These are phyloP conservation scores for Colletotrichum melonis DNA, from an alignment of 2,329 filamentous ascomycete genomes.

Conservation along the genomic window DNA sequence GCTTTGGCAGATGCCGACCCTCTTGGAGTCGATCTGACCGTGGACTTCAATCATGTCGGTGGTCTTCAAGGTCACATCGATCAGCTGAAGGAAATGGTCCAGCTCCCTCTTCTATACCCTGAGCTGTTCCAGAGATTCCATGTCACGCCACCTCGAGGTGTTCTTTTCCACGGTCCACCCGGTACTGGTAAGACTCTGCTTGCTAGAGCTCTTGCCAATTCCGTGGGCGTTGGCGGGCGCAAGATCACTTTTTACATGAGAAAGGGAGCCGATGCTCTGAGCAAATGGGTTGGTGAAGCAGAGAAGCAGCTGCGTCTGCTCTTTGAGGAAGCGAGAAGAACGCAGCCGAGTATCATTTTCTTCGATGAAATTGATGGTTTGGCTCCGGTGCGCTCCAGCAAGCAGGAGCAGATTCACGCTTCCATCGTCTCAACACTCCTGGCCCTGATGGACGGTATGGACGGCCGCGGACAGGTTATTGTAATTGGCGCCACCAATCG, in stretches of 20 bases:
- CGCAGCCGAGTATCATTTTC: constrained; percentile 98
- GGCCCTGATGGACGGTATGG: constrained; percentile 97
- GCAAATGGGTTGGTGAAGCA: constrained; percentile 99
- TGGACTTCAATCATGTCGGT: constrained; percentile 95
- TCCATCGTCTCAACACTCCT: constrained; percentile 97
- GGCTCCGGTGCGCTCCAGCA: constrained; percentile 94
- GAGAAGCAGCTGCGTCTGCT: constrained; percentile 93
- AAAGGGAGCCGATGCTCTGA: constrained; percentile 96
- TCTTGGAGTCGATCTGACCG: constrained; percentile 89
- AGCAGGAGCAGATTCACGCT: constrained; percentile 98
- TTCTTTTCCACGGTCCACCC: constrained; percentile 95
- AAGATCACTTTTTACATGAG: constrained; percentile 99
- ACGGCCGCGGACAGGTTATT: constrained; percentile 96
- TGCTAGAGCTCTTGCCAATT: constrained; percentile 91
- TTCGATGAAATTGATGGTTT: constrained; percentile 99
- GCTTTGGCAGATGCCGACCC: constrained; percentile 94
- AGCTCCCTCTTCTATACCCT: constrained; percentile 91
- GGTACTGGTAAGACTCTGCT: constrained; percentile 98
- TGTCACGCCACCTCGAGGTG: constrained; percentile 92
- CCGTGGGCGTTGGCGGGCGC: constrained; percentile 85
- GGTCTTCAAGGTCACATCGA: constrained; percentile 94
- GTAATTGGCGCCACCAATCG: constrained; percentile 99
- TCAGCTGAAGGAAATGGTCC: constrained; percentile 98
- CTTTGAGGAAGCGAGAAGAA: constrained; percentile 95
- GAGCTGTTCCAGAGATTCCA: constrained; percentile 93